phyloP scores from a whole-genome alignment of 2,329 filamentous ascomycete species.

The Huntiella moniliformis region DNA sequence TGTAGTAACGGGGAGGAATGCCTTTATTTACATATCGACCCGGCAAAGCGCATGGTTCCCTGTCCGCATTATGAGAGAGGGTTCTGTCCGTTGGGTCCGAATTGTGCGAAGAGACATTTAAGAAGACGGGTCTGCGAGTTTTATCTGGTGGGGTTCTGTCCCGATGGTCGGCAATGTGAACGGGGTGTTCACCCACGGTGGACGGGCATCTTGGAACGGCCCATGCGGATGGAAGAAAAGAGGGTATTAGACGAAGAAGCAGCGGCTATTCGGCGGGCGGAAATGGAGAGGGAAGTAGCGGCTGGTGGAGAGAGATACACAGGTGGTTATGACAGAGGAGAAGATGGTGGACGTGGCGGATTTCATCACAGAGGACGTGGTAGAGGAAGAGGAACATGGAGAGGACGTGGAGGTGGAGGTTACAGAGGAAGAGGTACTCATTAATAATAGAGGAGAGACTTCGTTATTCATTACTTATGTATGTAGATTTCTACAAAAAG shows the following conservation, averaged over 20 bases:
- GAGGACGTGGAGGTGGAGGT: conserved; percentile 18
- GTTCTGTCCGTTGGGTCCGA: conserved; percentile 79
- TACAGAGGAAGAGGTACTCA: conserved; percentile 20
- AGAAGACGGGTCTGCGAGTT: conserved; percentile 62
- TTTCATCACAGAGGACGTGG: conserved; percentile 18
- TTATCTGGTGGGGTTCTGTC: conserved; percentile 89
- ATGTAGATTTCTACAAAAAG: background rate
- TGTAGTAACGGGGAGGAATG: conserved; percentile 97
- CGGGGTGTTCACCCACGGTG: conserved; percentile 71
- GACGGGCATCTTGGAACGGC: conserved; percentile 58
- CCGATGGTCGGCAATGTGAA: conserved; percentile 56
- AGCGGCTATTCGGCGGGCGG: conserved; percentile 17
- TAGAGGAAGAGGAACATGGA: conserved; percentile 22
- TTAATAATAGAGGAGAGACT: background rate
- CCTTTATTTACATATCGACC: conserved; percentile 76
- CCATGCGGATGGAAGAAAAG: conserved; percentile 47
- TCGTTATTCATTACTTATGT: background rate
- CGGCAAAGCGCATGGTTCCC: conserved; percentile 56
- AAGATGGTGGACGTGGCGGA: conserved; percentile 17
- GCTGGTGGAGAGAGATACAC: conserved; percentile 7
- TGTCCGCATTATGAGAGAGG: conserved; percentile 88
- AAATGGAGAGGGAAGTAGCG: conserved; percentile 12
- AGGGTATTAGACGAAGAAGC: conserved; percentile 33
- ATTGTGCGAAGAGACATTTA: conserved; percentile 77
- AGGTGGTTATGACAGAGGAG: conserved; percentile 20